These are phyloP conservation scores for Rubroboletus pulcherrimus DNA, from an alignment of 768 basidiomycete species.

Conservation along the genomic window DNA sequence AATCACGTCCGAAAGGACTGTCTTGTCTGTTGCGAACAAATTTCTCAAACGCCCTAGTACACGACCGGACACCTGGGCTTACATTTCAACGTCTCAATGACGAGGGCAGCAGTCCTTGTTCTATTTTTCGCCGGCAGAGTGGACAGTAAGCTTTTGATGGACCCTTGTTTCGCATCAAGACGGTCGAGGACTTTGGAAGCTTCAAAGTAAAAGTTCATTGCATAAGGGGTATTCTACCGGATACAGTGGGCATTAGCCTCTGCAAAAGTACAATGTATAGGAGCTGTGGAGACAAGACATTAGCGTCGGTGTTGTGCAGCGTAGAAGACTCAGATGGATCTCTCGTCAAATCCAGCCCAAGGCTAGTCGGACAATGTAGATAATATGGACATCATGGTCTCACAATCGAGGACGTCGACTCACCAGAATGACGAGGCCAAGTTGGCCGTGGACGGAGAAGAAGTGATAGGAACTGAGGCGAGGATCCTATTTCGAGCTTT, in stretches of 20 bases:
- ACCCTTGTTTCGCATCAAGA: conserved; percentile 86
- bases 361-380: conserved; percentile 89
- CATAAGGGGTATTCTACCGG: conserved; percentile 24
- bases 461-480: not conserved
- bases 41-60: conserved; percentile 6
- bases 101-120: conserved; percentile 77
- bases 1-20: conserved; percentile 70
- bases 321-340: conserved; percentile 24
- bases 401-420: conserved; percentile 12
- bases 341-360: conserved; percentile 49
- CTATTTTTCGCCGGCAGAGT: conserved; percentile 69
- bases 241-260: conserved; percentile 28
- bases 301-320: conserved; percentile 22
- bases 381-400: conserved; percentile 62
- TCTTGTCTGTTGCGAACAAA: conserved; percentile 55
- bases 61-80: conserved; percentile 27
- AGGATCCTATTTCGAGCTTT: not conserved
- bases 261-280: conserved; percentile 21
- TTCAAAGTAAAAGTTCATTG: conserved; percentile 96
- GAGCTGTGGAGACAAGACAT: conserved; percentile 22
- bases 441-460: not conserved
- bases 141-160: conserved; percentile 80
- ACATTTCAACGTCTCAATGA: conserved; percentile 97
- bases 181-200: conserved; percentile 80
- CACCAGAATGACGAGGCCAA: conserved; percentile 10